Percentiles rank a stretch among this genome's conserved stretches.
Evolutionary conservation across 169 alveolate genomes (phyloP).

Genomic region (Plasmodium sp.): DNA sequence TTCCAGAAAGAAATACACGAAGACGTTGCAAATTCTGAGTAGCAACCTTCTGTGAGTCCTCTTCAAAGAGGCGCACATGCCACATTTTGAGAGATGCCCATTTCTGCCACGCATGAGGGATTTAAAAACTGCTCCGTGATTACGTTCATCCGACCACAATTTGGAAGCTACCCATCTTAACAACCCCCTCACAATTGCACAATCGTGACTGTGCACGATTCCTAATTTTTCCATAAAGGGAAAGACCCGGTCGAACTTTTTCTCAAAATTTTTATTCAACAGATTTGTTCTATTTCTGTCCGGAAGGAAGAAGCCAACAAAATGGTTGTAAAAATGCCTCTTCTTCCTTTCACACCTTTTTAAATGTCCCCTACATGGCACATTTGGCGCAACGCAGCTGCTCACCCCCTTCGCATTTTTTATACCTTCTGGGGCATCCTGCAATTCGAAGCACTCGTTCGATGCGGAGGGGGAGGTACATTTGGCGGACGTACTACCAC

Average conservation of each 20-base stretch:
- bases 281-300: background rate
- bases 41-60: background rate
- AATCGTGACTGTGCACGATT: background rate
- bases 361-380: background rate
- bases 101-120: background rate
- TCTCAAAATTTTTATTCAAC: background rate
- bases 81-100: background rate
- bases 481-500: background rate
- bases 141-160: background rate
- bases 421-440: background rate
- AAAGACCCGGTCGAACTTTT: conserved; percentile 1
- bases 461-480: background rate
- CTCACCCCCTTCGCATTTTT: background rate
- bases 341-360: background rate
- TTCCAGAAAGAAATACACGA: background rate
- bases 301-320: background rate
- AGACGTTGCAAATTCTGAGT: background rate
- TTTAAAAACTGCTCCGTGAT: background rate
- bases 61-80: background rate
- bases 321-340: background rate
- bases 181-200: background rate
- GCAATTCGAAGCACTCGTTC: background rate
- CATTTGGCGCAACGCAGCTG: background rate
- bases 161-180: background rate
- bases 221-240: conserved; percentile 16